Evolutionary conservation across 352 stramenopile species (phyloP).

Genomic region (Pythium scleroteichum): DNA sequence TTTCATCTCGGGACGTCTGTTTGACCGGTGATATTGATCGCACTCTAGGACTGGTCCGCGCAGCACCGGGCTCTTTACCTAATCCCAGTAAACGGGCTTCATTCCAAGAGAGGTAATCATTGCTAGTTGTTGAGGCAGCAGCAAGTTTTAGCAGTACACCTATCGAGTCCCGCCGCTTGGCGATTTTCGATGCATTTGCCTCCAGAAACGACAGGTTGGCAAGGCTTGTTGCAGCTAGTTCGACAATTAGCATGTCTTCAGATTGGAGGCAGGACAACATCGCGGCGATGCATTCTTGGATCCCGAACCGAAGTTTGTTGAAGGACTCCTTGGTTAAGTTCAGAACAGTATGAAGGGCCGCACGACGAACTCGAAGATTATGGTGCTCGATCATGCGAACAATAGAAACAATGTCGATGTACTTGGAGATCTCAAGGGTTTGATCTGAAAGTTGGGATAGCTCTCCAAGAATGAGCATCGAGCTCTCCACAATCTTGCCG

Average conservation of each 20-base stretch:
- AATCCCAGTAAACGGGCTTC: conserved; percentile 30
- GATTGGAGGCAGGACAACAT: conserved; percentile 50
- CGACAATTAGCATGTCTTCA: conserved; percentile 64
- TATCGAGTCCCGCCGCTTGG: conserved; percentile 36
- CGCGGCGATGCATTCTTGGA: conserved; percentile 53
- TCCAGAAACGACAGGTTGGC: conserved; percentile 67
- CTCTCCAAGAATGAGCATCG: conserved; percentile 70
- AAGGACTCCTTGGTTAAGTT: conserved; percentile 78
- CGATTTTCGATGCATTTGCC: conserved; percentile 48
- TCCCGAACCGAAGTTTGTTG: conserved; percentile 74
- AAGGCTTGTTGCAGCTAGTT: conserved; percentile 60
- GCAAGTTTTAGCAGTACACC: conserved; percentile 51
- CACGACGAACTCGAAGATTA: conserved; percentile 57
- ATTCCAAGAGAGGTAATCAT: conserved; percentile 61
- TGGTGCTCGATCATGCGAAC: conserved; percentile 64
- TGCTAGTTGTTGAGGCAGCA: conserved; percentile 37
- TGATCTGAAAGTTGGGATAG: conserved; percentile 61
- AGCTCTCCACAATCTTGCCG: conserved; percentile 68
- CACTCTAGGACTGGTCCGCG: conserved; percentile 1
- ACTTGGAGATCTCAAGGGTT: conserved; percentile 70
- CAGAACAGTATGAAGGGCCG: conserved; percentile 50
- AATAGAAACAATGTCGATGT: conserved; percentile 59
- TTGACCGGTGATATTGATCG: conserved; percentile 8
- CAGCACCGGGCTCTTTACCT: not conserved
- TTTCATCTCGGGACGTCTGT: not conserved